Evolutionary conservation across 257 asterid genomes (phyloP).

Genomic region (Ilex aquifolium): DNA sequence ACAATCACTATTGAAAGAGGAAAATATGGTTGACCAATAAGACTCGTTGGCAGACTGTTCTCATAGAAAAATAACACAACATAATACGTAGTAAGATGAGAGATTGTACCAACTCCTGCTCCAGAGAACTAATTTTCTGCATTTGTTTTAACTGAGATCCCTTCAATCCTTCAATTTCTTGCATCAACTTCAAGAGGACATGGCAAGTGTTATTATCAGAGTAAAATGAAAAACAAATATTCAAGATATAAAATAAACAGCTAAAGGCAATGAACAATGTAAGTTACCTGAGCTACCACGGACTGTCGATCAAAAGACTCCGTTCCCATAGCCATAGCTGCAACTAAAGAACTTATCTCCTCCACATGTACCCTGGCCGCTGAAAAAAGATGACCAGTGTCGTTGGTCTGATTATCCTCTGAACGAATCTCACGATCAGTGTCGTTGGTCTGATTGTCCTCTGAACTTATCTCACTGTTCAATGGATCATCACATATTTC

Average conservation of each 20-base stretch:
- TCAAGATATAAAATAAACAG: background rate
- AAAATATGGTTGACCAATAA: no score
- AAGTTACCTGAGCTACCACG: constrained; percentile 30
- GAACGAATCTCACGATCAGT: constrained; percentile 1
- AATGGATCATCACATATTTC: constrained; percentile 10
- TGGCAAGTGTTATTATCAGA: constrained; percentile 7
- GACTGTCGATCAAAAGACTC: constrained; percentile 17
- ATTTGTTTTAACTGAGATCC: constrained; percentile 31
- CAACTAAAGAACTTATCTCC: constrained; percentile 3
- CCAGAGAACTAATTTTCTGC: constrained; percentile 34
- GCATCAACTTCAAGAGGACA: constrained; percentile 32
- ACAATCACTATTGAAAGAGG: no score
- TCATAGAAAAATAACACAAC: background rate
- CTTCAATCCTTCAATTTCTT: constrained; percentile 42
- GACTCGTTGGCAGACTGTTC: no score
- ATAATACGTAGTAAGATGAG: background rate
- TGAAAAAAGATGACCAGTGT: constrained; percentile 2
- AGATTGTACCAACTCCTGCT: constrained; percentile 50
- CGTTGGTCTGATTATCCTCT: constrained; percentile 13
- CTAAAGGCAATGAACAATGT: constrained; percentile 8
- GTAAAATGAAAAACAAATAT: constrained; percentile 2
- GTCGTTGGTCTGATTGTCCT: constrained; percentile 9
- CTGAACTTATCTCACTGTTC: constrained; percentile 2
- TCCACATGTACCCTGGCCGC: constrained; percentile 1
- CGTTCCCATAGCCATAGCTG: constrained; percentile 1